Conservation (phyloP, 306 rosid species). For the Cotoneaster glaucophyllus region DNA sequence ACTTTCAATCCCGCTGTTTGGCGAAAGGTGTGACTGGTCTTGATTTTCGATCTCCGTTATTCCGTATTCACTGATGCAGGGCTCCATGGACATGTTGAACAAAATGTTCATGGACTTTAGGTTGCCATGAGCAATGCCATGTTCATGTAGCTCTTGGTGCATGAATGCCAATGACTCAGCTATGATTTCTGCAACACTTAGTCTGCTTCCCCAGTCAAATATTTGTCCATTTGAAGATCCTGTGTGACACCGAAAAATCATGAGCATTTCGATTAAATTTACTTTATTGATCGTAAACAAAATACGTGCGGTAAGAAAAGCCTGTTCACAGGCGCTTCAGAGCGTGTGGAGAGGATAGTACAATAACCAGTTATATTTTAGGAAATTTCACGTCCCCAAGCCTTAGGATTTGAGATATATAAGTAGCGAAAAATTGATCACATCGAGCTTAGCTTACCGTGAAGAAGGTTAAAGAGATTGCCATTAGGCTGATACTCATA, state of each 20-base stretch:
- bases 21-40: conserved; percentile 14
- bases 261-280: no score
- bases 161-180: conserved; percentile 55
- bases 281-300: neutral
- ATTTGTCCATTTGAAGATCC: conserved; percentile 40
- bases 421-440: neutral
- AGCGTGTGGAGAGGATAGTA: neutral
- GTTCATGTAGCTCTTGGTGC: conserved; percentile 48
- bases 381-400: no score
- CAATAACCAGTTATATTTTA: neutral
- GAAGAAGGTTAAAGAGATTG: conserved; percentile 65
- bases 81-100: conserved; percentile 52
- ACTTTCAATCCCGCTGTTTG: conserved; percentile 12
- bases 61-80: conserved; percentile 65
- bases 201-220: conserved; percentile 62
- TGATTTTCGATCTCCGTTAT: conserved; percentile 43
- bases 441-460: conserved; percentile 30
- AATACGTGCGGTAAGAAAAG: neutral
- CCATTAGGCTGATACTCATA: conserved; percentile 63
- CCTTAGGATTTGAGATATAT: neutral
- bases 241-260: conserved; percentile 7
- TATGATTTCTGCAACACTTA: conserved; percentile 41
- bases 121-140: conserved; percentile 58
- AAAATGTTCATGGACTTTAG: conserved; percentile 67
- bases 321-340: neutral